Conservation (phyloP, 169 alveolate genomes). For the Plasmodium sp. region DNA sequence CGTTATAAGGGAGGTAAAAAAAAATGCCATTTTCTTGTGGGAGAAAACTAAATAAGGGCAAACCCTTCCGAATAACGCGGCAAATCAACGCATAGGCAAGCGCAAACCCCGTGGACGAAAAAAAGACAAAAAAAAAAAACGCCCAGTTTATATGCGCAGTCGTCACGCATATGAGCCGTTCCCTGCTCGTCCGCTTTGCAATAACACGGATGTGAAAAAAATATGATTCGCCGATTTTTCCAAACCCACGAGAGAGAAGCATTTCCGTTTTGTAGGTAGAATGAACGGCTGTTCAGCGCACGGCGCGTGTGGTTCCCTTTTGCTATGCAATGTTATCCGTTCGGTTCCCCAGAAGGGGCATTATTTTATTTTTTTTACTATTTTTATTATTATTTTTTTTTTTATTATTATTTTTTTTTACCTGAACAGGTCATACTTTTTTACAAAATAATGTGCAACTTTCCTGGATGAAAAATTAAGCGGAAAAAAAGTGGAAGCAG, state of each 20-base stretch:
- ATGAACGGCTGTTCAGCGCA: neutral
- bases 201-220: neutral
- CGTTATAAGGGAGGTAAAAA: neutral
- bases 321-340: neutral
- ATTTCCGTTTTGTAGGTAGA: neutral
- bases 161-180: neutral
- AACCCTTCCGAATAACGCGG: neutral
- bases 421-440: neutral
- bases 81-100: neutral
- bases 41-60: neutral
- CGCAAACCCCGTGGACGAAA: neutral
- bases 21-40: neutral
- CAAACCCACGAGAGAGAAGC: neutral
- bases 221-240: neutral
- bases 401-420: neutral
- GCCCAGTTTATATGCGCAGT: neutral
- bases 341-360: neutral
- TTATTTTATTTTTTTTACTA: neutral
- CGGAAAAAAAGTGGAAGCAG: neutral
- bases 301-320: neutral
- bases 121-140: neutral
- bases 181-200: neutral
- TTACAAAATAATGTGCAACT: neutral
- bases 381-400: neutral
- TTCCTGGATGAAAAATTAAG: neutral